Evolutionary conservation across 164 flowering plant species (phyloP).

Genomic region (Kingdonia uniflora): DNA sequence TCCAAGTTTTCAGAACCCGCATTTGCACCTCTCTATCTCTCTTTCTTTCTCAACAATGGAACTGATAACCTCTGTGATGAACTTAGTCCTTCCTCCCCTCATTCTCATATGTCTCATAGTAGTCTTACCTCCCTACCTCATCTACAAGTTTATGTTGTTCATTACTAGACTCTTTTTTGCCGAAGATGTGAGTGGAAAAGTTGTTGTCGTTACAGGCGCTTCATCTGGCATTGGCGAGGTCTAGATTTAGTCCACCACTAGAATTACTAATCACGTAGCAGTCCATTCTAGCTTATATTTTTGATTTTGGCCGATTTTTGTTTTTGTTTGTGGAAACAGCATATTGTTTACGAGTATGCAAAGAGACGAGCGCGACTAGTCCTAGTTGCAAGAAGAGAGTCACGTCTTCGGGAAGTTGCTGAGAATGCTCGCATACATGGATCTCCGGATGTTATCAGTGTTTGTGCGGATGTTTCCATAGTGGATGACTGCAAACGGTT

Average conservation of each 20-base stretch:
- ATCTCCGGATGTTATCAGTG: conserved; percentile 35
- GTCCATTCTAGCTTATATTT: background rate
- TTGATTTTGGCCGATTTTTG: background rate
- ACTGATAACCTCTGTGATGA: conserved; percentile 27
- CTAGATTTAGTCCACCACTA: too few relatives aligned
- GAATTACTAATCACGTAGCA: too few relatives aligned
- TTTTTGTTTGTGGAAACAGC: conserved; percentile 12
- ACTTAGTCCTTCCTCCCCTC: conserved; percentile 27
- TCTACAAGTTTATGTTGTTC: conserved; percentile 23
- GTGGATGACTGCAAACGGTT: conserved; percentile 32
- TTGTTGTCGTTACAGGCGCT: conserved; percentile 68
- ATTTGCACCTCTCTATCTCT: too few relatives aligned
- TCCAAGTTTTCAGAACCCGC: too few relatives aligned
- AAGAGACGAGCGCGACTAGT: conserved; percentile 41
- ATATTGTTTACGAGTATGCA: conserved; percentile 57
- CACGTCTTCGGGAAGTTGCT: conserved; percentile 33
- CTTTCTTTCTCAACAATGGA: conserved; percentile 21
- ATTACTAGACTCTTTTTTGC: conserved; percentile 16
- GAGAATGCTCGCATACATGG: conserved; percentile 29
- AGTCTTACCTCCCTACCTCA: conserved; percentile 25
- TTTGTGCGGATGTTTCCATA: conserved; percentile 43
- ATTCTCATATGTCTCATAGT: conserved; percentile 13
- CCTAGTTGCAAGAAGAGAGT: conserved; percentile 50
- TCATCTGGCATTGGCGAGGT: conserved; percentile 88
- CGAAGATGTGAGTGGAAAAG: conserved; percentile 51